Evolutionary conservation across 1,284 basidiomycete genomes (phyloP).

Genomic region (Meira miltonrushii): DNA sequence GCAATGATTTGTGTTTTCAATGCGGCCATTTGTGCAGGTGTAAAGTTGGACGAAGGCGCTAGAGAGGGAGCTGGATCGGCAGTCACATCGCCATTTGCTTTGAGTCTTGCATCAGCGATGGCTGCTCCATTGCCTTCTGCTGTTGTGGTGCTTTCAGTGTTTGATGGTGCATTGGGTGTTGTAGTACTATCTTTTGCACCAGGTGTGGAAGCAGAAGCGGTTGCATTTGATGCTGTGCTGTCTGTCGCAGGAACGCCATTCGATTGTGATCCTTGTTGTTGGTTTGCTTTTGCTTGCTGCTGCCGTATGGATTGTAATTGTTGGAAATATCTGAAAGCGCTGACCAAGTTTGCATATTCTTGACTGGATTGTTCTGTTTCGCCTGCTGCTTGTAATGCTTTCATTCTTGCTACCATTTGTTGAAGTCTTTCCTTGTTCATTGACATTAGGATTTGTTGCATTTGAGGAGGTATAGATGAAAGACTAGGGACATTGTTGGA

Average conservation of each 20-base stretch:
- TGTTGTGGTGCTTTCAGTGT: slow-evolving; percentile 9
- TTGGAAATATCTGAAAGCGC: slow-evolving; percentile 47
- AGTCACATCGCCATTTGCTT: slow-evolving; percentile 51
- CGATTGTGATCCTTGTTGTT: not conserved
- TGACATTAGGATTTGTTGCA: slow-evolving; percentile 41
- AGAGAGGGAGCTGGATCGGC: slow-evolving; percentile 4
- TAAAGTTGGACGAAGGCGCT: slow-evolving; percentile 55
- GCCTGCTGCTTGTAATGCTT: slow-evolving; percentile 52
- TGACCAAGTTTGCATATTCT: slow-evolving; percentile 52
- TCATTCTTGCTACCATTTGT: slow-evolving; percentile 50
- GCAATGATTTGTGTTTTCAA: slow-evolving; percentile 84
- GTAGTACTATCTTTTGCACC: too few species aligned
- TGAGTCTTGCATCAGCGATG: slow-evolving; percentile 55
- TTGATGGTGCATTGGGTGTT: not conserved
- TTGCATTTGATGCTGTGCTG: slow-evolving; percentile 9
- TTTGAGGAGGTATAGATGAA: slow-evolving; percentile 21
- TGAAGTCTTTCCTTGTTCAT: slow-evolving; percentile 49
- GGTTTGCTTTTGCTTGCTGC: slow-evolving; percentile 36
- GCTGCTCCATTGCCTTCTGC: slow-evolving; percentile 19
- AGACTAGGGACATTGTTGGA: not conserved
- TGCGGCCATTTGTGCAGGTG: slow-evolving; percentile 71
- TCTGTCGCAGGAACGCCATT: not conserved
- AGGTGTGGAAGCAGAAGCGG: not conserved
- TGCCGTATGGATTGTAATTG: slow-evolving; percentile 44
- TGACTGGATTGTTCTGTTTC: slow-evolving; percentile 49